A percentile compares a stretch with the other conserved stretches of the same genome.
phyloP scores from a whole-genome alignment of 495 filamentous ascomycete species.

The Parmelia sp. region DNA sequence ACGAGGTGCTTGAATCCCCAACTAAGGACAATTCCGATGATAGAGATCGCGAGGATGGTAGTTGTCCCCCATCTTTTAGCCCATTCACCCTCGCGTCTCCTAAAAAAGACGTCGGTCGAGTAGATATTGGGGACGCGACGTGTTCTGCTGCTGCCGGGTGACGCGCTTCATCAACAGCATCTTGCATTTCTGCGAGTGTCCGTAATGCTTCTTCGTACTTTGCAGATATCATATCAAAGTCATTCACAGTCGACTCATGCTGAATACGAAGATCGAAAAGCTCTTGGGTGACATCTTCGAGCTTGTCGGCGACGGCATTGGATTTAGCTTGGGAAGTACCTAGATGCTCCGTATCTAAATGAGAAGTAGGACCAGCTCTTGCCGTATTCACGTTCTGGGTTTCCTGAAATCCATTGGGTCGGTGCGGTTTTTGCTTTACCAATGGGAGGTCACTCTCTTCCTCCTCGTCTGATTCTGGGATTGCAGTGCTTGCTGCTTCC shows the following conservation, averaged over 20 bases:
- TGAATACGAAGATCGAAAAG: constrained; percentile 83
- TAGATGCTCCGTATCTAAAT: constrained; percentile 42
- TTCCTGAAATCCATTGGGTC: constrained; percentile 22
- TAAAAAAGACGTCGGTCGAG: constrained; percentile 87
- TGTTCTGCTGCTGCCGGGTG: constrained; percentile 53
- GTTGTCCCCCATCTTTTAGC: constrained; percentile 68
- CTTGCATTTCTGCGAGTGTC: constrained; percentile 74
- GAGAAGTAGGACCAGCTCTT: constrained; percentile 26
- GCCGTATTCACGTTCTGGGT: constrained; percentile 27
- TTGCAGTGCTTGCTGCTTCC: constrained; percentile 46
- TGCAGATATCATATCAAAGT: constrained; percentile 72
- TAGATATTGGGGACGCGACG: constrained; percentile 50
- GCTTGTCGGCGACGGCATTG: constrained; percentile 83
- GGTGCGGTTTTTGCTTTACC: constrained; percentile 8
- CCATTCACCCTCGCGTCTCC: constrained; percentile 70
- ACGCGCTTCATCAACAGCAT: constrained; percentile 74
- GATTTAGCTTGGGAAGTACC: constrained; percentile 64
- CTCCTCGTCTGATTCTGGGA: constrained; percentile 50
- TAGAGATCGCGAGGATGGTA: constrained; percentile 86
- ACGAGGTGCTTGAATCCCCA: constrained; percentile 70
- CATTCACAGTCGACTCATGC: constrained; percentile 75
- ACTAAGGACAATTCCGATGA: constrained; percentile 93
- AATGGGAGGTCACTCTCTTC: constrained; percentile 19
- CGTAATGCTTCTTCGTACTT: constrained; percentile 90
- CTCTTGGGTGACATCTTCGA: constrained; percentile 87